A percentile compares a stretch with the other conserved stretches of the same genome.
Conservation (phyloP, 495 filamentous ascomycete species). For the Aspergillus incahuasiensis region DNA sequence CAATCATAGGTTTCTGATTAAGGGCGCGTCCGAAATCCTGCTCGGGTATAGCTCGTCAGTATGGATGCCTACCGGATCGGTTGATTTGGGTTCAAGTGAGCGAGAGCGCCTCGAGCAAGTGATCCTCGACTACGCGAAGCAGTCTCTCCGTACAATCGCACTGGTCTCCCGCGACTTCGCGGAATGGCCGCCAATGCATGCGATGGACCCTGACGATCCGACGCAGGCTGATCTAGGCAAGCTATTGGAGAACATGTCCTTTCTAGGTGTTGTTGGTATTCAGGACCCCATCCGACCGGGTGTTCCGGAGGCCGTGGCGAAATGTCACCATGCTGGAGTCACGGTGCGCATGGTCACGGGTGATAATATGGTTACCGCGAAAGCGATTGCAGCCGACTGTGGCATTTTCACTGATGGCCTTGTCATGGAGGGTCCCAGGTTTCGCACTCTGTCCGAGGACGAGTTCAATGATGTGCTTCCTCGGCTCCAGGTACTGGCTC, state of each 20-base stretch:
- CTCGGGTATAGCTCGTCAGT: constrained; percentile 43
- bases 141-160: constrained; percentile 60
- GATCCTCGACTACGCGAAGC: constrained; percentile 53
- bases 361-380: constrained; percentile 77
- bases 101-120: constrained; percentile 39
- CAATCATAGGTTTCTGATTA: constrained; percentile 60
- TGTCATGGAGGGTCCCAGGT: constrained; percentile 82
- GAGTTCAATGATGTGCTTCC: constrained; percentile 72
- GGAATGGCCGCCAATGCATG: constrained; percentile 53
- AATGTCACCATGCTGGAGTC: constrained; percentile 74
- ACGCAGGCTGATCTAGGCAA: constrained; percentile 49
- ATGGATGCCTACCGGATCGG: constrained; percentile 25
- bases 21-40: constrained; percentile 66
- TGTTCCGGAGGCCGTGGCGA: constrained; percentile 67
- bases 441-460: constrained; percentile 67
- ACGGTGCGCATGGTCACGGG: constrained; percentile 86
- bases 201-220: constrained; percentile 46
- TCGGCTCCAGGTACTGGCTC: constrained; percentile 73
- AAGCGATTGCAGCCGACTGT: constrained; percentile 77
- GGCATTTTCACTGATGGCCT: constrained; percentile 75
- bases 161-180: constrained; percentile 60
- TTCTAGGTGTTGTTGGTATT: constrained; percentile 60
- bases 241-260: constrained; percentile 55
- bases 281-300: constrained; percentile 67
- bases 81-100: constrained; percentile 32